Conservation (phyloP, 2,329 filamentous ascomycete genomes). For the Ascochyta rabiei region DNA sequence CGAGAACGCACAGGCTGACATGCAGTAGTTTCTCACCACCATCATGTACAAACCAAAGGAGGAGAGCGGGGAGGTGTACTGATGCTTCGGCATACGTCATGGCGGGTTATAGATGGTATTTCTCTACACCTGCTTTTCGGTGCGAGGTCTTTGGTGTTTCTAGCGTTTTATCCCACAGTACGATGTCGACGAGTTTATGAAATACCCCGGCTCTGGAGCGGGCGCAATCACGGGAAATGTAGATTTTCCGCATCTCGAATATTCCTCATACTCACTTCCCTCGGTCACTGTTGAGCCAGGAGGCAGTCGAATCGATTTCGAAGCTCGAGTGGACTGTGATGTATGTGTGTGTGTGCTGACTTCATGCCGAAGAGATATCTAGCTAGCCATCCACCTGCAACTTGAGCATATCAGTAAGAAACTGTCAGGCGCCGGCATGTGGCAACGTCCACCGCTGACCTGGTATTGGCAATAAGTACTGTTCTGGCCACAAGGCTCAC, state of each 20-base stretch:
- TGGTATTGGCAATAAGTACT: too few species aligned
- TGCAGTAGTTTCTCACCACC: constrained; percentile 84
- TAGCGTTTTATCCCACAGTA: background rate
- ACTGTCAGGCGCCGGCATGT: too few species aligned
- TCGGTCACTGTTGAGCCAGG: too few species aligned
- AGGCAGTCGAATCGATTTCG: too few species aligned
- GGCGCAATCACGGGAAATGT: background rate
- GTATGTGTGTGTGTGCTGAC: too few species aligned
- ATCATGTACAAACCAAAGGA: constrained; percentile 94
- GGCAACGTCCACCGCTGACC: too few species aligned
- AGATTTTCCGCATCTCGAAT: background rate
- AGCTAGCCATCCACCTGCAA: too few species aligned
- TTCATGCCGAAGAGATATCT: too few species aligned
- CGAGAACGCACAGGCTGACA: constrained; percentile 12
- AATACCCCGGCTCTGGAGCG: constrained; percentile 11
- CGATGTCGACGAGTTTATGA: constrained; percentile 10
- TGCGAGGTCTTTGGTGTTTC: constrained; percentile 1
- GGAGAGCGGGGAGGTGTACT: constrained; percentile 33
- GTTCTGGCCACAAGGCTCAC: too few species aligned
- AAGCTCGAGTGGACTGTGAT: too few species aligned
- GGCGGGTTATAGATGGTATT: background rate
- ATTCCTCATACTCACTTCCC: background rate
- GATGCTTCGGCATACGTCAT: constrained; percentile 3
- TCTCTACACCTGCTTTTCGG: background rate
- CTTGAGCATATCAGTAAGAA: too few species aligned